Base-by-base conservation (phyloP, 2,329 filamentous ascomycete species). In the Metarhizium rileyi region DNA sequence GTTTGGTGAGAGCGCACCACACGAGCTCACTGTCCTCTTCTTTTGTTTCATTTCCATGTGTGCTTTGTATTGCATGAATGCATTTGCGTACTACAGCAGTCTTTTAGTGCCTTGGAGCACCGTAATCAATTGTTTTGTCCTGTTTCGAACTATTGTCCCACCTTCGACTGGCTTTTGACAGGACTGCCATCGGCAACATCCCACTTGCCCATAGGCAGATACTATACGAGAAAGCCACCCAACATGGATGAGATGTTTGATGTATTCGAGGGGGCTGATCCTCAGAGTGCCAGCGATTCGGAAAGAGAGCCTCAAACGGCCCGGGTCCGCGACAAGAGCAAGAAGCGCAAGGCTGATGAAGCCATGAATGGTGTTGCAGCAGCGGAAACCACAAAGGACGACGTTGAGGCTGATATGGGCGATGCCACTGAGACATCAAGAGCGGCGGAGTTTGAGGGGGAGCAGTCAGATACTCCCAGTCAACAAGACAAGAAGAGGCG, bases 281-380 rank as follows among this genome's bases (percentile, higher is more conserved):
- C 63, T 49, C 60, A 63, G 26, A 70, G 66, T 51, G 60, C 63
- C 7, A 71, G 68, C 63, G 73, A 76, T 56, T 64, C 69, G 53
- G 69, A 75, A 65, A 65, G 56, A 54, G 57, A 56, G 9, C 57
- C 71, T 20, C 78, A 75, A 54, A 75, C 72, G 57, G 70, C 63
- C 59, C 77, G 80, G 50, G 82, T 66, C 46, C 59, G 57, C 33
- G 79, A 83, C 56, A 81, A 78, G 66, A 86, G 74, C 70, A 93
- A 90, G 71, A 95, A 96, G 77, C 81, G 90, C 67, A 87, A 89
- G 66, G 84, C 85, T 36, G 90, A 90, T 65, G 88, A 89, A 53
- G 79, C 81, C 52, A 80, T 89, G 56, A 91, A 90, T 62, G 70
- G 70, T 58, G 65, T 57, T 4, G 57, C 41, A 12, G 20, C 49